Evolutionary conservation across 2,329 filamentous ascomycete species (phyloP).

Genomic region (Pezicula radicicola): DNA sequence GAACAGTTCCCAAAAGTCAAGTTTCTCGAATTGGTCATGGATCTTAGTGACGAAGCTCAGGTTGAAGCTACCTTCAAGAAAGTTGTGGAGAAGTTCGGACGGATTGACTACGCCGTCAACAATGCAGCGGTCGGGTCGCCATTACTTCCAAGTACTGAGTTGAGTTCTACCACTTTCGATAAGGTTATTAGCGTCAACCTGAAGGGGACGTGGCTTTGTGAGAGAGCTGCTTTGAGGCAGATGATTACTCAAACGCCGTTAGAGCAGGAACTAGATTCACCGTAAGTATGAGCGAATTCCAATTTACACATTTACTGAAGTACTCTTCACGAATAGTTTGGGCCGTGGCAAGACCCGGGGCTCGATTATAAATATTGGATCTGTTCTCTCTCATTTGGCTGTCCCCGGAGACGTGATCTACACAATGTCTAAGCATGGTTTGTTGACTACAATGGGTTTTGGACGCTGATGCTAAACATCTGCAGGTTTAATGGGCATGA

Average conservation of each 20-base stretch:
- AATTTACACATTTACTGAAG: no score
- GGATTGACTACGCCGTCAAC: conserved; percentile 51
- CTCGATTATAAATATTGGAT: conserved; percentile 22
- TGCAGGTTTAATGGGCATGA: conserved; percentile 9
- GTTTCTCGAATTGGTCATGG: neutral
- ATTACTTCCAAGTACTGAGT: conserved; percentile 19
- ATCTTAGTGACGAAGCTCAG: neutral
- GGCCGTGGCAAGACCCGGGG: conserved; percentile 7
- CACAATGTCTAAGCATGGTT: conserved; percentile 20
- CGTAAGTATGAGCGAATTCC: neutral
- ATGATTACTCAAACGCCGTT: neutral
- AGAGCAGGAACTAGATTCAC: neutral
- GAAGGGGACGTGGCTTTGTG: conserved; percentile 27
- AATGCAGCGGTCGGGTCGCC: conserved; percentile 31
- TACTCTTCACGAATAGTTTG: no score
- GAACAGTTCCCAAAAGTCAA: neutral
- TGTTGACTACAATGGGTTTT: conserved; percentile 1
- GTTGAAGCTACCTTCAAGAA: neutral
- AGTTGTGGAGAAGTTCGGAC: conserved; percentile 42
- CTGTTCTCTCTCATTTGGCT: conserved; percentile 15
- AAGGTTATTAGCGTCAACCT: conserved; percentile 30
- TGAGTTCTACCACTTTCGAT: conserved; percentile 3
- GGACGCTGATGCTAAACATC: no score
- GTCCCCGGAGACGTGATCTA: conserved; percentile 4
- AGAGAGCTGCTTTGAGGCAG: conserved; percentile 25